These are phyloP conservation scores for Fagopyrum homotropicum DNA, from an alignment of 148 eudicot species.

Conservation along the genomic window DNA sequence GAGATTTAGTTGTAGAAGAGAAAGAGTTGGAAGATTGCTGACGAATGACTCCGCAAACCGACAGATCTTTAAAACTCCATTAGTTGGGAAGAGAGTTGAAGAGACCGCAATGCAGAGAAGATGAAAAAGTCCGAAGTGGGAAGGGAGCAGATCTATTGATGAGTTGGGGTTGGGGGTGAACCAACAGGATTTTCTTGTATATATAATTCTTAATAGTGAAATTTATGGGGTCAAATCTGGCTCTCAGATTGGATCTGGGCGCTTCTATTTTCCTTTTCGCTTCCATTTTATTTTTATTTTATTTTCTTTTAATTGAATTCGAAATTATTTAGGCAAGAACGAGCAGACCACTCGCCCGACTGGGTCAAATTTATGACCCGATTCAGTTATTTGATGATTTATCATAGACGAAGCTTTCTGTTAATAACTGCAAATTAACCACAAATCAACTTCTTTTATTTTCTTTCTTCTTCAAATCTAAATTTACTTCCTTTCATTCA, in stretches of 20 bases:
- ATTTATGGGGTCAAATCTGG: background rate
- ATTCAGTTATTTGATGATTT: background rate
- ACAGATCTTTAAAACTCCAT: background rate
- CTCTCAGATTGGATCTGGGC: slow-evolving; percentile 7
- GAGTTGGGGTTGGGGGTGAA: background rate
- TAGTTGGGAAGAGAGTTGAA: background rate
- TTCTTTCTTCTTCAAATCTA: background rate
- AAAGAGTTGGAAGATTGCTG: background rate
- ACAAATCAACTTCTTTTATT: background rate
- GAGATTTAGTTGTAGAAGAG: background rate
- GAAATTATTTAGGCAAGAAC: background rate
- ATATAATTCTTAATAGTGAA: background rate
- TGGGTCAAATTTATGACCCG: background rate
- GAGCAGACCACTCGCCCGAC: background rate
- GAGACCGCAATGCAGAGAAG: slow-evolving; percentile 1
- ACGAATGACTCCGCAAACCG: background rate
- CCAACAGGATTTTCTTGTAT: background rate
- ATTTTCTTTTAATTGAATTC: background rate
- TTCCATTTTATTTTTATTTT: background rate
- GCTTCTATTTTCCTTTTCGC: background rate
- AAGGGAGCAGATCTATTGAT: slow-evolving; percentile 3
- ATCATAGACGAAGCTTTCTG: background rate
- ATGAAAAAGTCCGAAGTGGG: slow-evolving; percentile 1
- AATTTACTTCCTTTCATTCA: background rate
- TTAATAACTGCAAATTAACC: background rate